phyloP scores from a whole-genome alignment of 768 basidiomycete species.

The Psilocybe azurescens region DNA sequence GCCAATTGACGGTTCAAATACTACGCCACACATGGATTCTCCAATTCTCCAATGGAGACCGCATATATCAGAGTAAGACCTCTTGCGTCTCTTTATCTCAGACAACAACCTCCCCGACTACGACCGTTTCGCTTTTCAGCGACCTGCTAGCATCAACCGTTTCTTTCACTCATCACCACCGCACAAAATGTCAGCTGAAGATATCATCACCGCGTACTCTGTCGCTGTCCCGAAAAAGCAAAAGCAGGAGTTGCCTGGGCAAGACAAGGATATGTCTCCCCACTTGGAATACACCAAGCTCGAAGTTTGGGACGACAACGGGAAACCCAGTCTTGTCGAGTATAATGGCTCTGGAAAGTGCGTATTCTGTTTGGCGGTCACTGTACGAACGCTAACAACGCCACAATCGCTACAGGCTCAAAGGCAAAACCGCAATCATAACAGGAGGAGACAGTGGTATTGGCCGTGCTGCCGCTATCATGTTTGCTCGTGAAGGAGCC shows the following conservation, averaged over 20 bases:
- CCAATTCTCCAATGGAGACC: constrained; percentile 7
- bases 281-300: constrained; percentile 44
- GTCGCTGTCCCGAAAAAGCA: constrained; percentile 44
- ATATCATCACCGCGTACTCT: constrained; percentile 40
- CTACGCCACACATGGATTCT: constrained; percentile 2
- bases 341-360: constrained; percentile 57
- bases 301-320: constrained; percentile 55
- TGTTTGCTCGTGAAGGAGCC: constrained; percentile 57
- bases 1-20: constrained; percentile 2
- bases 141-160: background rate
- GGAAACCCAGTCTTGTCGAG: constrained; percentile 54
- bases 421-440: constrained; percentile 40
- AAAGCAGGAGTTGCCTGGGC: constrained; percentile 52
- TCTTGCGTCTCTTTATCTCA: background rate
- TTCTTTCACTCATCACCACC: background rate
- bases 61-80: constrained; percentile 12
- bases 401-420: constrained; percentile 23
- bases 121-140: background rate
- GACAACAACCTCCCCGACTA: background rate
- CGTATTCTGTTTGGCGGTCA: background rate
- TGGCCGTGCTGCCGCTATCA: constrained; percentile 52
- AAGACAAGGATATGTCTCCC: constrained; percentile 53
- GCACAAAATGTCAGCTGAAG: constrained; percentile 31
- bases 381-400: background rate
- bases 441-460: constrained; percentile 54